A percentile compares a stretch with the other conserved stretches of the same genome.
Conservation (phyloP, 306 rosid genomes). For the Canavalia gladiata region DNA sequence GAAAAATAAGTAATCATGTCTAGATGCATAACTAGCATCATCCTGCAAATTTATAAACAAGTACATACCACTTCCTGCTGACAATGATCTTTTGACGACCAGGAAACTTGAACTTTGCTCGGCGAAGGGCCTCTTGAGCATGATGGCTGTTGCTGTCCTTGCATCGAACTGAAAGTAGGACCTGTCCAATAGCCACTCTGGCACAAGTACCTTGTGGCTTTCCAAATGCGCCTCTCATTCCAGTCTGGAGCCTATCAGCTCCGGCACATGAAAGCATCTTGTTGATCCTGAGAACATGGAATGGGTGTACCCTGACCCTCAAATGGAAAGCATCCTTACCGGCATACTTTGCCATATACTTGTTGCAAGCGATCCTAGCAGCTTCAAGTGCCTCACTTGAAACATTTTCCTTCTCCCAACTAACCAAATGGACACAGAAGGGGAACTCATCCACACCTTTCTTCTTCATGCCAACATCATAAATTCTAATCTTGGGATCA, state of each 20-base stretch:
- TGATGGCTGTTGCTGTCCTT: constrained; percentile 79
- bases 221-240: constrained; percentile 87
- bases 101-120: constrained; percentile 86
- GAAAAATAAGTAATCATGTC: too few species aligned
- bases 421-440: constrained; percentile 86
- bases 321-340: constrained; percentile 88
- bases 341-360: constrained; percentile 85
- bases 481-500: constrained; percentile 88
- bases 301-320: constrained; percentile 90
- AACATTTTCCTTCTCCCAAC: constrained; percentile 93
- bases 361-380: constrained; percentile 86
- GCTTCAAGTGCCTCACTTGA: constrained; percentile 89
- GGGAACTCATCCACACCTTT: constrained; percentile 92
- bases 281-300: constrained; percentile 89
- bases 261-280: constrained; percentile 78
- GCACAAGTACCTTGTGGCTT: constrained; percentile 84
- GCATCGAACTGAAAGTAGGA: constrained; percentile 82
- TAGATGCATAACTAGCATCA: neutral
- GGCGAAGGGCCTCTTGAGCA: constrained; percentile 89
- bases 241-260: constrained; percentile 90
- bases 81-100: constrained; percentile 88
- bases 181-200: constrained; percentile 82
- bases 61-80: constrained; percentile 78
- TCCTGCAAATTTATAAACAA: neutral
- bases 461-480: constrained; percentile 92